Evolutionary conservation across 148 eudicot genomes (phyloP).

Genomic region (Dysphania ambrosioides): DNA sequence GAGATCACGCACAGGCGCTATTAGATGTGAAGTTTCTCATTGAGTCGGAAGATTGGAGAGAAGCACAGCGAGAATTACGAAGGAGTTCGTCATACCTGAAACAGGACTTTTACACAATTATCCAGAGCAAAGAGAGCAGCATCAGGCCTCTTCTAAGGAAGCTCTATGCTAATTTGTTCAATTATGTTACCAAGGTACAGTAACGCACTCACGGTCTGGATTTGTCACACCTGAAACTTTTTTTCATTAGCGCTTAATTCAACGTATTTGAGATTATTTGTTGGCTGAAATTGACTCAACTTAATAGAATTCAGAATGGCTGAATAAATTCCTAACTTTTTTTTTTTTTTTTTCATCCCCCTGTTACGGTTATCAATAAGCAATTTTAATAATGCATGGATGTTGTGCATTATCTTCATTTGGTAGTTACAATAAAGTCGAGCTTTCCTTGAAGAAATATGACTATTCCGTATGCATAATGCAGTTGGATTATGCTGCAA

Average conservation of each 20-base stretch:
- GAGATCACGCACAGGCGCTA: slow-evolving; percentile 39
- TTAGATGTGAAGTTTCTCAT: slow-evolving; percentile 41
- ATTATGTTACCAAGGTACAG: slow-evolving; percentile 42
- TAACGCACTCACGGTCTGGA: neutral
- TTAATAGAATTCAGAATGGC: no score
- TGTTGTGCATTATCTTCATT: no score
- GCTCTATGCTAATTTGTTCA: slow-evolving; percentile 51
- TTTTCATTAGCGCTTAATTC: neutral
- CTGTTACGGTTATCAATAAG: no score
- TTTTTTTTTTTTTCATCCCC: no score
- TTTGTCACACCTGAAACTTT: no score
- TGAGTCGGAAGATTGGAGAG: slow-evolving; percentile 46
- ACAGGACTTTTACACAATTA: slow-evolving; percentile 61
- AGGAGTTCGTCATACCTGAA: slow-evolving; percentile 39
- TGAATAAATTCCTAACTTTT: no score
- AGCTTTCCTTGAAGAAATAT: neutral
- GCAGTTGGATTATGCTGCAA: slow-evolving; percentile 62
- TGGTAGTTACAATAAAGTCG: neutral
- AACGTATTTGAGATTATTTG: no score
- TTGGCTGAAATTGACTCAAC: neutral
- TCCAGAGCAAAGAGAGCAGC: slow-evolving; percentile 47
- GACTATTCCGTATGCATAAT: neutral
- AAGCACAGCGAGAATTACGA: slow-evolving; percentile 47
- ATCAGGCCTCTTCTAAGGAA: slow-evolving; percentile 47
- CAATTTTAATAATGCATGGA: no score